Conservation (phyloP, 2,329 filamentous ascomycete genomes). For the Fusarium tupiense region DNA sequence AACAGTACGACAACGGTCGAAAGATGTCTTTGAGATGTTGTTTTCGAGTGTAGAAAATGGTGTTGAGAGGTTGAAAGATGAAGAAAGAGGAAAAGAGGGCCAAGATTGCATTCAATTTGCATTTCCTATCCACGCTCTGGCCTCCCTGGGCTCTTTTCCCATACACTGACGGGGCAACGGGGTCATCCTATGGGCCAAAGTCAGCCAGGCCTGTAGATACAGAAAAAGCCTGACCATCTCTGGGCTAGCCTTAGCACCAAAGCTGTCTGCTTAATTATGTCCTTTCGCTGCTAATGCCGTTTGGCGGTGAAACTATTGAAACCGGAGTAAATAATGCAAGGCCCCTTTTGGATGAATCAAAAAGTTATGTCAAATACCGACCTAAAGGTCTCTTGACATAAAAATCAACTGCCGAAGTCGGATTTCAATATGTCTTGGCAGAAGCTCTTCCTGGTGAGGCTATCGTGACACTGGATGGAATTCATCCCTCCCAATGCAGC, state of each 20-base stretch:
- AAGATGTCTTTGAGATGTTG: slow-evolving; percentile 14
- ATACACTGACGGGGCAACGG: slow-evolving; percentile 48
- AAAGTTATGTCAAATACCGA: slow-evolving; percentile 9
- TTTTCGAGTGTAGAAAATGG: slow-evolving; percentile 12
- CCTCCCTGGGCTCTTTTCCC: slow-evolving; percentile 38
- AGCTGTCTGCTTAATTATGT: slow-evolving; percentile 9
- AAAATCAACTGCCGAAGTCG: neutral
- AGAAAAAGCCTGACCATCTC: neutral
- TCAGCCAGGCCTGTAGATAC: slow-evolving; percentile 11
- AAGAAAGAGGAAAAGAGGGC: slow-evolving; percentile 37
- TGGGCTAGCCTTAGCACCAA: rapidly evolving
- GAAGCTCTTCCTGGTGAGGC: neutral
- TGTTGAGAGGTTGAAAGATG: slow-evolving; percentile 41
- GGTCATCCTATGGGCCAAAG: slow-evolving; percentile 25
- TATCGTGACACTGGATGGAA: neutral
- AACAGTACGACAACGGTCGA: neutral
- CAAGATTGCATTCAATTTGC: slow-evolving; percentile 34
- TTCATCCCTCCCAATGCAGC: neutral
- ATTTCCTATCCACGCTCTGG: slow-evolving; percentile 40
- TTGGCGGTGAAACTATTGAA: slow-evolving; percentile 38
- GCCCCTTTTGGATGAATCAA: slow-evolving; percentile 19
- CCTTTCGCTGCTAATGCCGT: slow-evolving; percentile 8
- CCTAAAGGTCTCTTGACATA: slow-evolving; percentile 13
- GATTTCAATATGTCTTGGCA: neutral
- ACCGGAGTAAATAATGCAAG: slow-evolving; percentile 34